phyloP scores from a whole-genome alignment of 495 filamentous ascomycete genomes.

The Aspergillus egyptiacus region DNA sequence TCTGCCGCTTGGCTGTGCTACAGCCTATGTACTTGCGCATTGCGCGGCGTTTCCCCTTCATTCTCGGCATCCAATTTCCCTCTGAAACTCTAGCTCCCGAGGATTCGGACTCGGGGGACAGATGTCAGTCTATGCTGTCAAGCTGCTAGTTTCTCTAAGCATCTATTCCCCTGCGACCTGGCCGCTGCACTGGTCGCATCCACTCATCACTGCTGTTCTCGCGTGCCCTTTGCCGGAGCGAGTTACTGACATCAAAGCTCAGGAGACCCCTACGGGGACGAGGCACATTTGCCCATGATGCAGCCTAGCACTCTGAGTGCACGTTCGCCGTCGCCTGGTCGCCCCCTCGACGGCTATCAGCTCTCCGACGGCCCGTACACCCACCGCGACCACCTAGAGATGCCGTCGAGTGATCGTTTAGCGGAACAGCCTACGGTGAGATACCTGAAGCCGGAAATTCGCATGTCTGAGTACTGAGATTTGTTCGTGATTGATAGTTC shows the following conservation, averaged over 20 bases:
- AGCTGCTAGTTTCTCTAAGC: background rate
- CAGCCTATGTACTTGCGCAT: background rate
- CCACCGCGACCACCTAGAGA: constrained; percentile 52
- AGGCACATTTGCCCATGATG: constrained; percentile 52
- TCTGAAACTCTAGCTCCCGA: constrained; percentile 21
- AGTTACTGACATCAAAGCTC: constrained; percentile 11
- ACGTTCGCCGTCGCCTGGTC: constrained; percentile 49
- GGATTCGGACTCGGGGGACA: constrained; percentile 1
- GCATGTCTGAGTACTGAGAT: background rate
- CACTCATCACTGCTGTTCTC: background rate
- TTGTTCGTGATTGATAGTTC: constrained; percentile 42
- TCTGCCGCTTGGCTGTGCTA: background rate
- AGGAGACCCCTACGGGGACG: constrained; percentile 50
- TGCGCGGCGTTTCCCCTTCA: constrained; percentile 17
- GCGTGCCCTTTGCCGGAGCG: background rate
- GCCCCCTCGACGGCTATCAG: constrained; percentile 62
- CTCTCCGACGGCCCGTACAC: constrained; percentile 62
- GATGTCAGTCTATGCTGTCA: too few species aligned
- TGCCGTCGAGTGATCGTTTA: constrained; percentile 65
- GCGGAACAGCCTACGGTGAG: constrained; percentile 68
- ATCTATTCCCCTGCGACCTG: background rate
- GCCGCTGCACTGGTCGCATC: constrained; percentile 1
- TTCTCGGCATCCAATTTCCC: constrained; percentile 20
- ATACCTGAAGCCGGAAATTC: background rate
- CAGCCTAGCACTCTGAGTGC: constrained; percentile 49